Base-by-base conservation (phyloP, 164 flowering plant species). In the Brasenia schreberi region DNA sequence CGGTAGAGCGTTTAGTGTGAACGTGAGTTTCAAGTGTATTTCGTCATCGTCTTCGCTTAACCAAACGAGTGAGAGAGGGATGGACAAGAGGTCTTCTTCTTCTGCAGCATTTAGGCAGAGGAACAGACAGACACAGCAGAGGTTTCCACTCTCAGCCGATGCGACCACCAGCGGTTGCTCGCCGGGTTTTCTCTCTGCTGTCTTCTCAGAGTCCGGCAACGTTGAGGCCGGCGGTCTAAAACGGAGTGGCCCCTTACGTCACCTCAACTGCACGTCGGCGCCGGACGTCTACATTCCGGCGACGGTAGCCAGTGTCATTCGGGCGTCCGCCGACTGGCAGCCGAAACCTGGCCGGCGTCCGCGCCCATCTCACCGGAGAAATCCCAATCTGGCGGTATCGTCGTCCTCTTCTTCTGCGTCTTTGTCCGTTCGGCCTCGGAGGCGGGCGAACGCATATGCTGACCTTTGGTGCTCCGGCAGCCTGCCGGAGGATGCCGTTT, bases 1-100 rank as follows among this genome's bases (percentile, higher is more conserved):
- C 27, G 27, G 0, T 23, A 33, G 39, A 33, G 39, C 39, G 39
- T 33, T 33, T 23, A 23, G 39, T 33, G 39, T 33, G 39, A 33
- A 33, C 39, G 39, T 33, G 39, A 33, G 39, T 33, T 3, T 33
- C 4, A 33, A 33, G 4, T 3, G 39, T 33, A 2, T 33, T 33
- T 33, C 39, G 39, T 33, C 39, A 33, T 33, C 39, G 39, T 33
- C 39, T 33, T 33, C 39, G 39, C 4, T 33, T 33, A 33, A 33
- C 39, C 39, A 33, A 3, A 33, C 39, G 49, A 66, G 33, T 33
- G 33, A 39, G 18, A 59, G 11, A 56, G 18, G 58, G 49, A 49
- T 9, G 67, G 64, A 27, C 69, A 75, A 27, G 72, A 59, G 17
- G 76, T 70, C 16, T 63, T 68, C 67, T 76, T 5, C 16, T 49